Evolutionary conservation across 768 basidiomycete species (phyloP).

Genomic region (Lentinula boryana): DNA sequence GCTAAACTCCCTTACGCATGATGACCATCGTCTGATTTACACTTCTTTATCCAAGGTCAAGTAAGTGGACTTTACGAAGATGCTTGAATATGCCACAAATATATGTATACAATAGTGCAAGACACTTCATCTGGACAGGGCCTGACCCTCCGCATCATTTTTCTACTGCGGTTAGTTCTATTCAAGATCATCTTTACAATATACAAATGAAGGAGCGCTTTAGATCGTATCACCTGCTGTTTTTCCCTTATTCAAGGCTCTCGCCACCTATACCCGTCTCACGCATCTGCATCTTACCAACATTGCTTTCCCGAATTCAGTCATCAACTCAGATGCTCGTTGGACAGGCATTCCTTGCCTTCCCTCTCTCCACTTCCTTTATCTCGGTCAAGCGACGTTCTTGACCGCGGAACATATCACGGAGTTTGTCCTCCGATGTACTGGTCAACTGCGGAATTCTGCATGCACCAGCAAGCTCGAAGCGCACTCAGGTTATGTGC

Average conservation of each 20-base stretch:
- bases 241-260: slow-evolving; percentile 17
- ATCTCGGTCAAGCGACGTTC: slow-evolving; percentile 7
- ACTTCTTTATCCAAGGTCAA: slow-evolving; percentile 26
- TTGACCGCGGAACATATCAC: slow-evolving; percentile 5
- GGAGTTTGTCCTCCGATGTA: not conserved
- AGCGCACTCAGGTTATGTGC: not conserved
- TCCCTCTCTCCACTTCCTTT: slow-evolving; percentile 4
- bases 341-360: slow-evolving; percentile 3
- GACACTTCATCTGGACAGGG: slow-evolving; percentile 49
- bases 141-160: slow-evolving; percentile 59
- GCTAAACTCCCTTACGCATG: slow-evolving; percentile 32
- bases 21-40: slow-evolving; percentile 22
- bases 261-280: slow-evolving; percentile 29
- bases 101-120: slow-evolving; percentile 26
- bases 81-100: not conserved
- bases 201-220: not conserved
- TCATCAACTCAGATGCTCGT: not conserved
- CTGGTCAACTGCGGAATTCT: not conserved
- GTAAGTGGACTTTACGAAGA: slow-evolving; percentile 19
- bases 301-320: slow-evolving; percentile 17
- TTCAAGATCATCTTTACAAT: not conserved
- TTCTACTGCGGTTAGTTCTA: slow-evolving; percentile 46
- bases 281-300: slow-evolving; percentile 35
- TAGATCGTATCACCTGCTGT: slow-evolving; percentile 21
- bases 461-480: not conserved